Conservation (phyloP, 148 eudicot species). For the Chenopodium quinoa region DNA sequence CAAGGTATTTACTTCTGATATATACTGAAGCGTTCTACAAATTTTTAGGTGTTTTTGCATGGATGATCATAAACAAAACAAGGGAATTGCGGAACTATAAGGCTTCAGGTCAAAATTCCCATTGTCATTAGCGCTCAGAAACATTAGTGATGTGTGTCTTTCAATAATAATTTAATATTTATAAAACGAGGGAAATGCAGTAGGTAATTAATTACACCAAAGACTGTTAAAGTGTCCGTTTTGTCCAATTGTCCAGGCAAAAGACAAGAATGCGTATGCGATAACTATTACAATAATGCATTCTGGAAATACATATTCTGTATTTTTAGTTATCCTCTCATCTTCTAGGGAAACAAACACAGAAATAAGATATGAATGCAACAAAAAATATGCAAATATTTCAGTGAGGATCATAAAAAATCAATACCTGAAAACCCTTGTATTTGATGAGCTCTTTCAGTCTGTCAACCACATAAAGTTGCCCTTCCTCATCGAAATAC, state of each 20-base stretch:
- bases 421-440: conserved; percentile 71
- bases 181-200: too few relatives aligned
- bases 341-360: background rate
- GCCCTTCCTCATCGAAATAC: conserved; percentile 74
- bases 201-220: background rate
- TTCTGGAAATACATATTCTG: background rate
- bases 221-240: background rate
- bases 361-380: background rate
- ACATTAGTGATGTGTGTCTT: background rate
- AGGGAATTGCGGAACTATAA: too few relatives aligned
- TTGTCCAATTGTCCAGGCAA: background rate
- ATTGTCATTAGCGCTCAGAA: background rate
- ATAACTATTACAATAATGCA: background rate
- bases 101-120: background rate
- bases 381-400: background rate
- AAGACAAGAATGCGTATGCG: background rate
- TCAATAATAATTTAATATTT: background rate
- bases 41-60: background rate
- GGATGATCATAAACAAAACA: background rate
- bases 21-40: background rate
- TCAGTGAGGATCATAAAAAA: background rate
- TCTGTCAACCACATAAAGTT: conserved; percentile 68
- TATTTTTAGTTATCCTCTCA: background rate
- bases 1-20: too few relatives aligned
- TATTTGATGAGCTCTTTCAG: conserved; percentile 85